Evolutionary conservation across 208 protist genomes (phyloP).

Genomic region (Wallacemonas rigidus): DNA sequence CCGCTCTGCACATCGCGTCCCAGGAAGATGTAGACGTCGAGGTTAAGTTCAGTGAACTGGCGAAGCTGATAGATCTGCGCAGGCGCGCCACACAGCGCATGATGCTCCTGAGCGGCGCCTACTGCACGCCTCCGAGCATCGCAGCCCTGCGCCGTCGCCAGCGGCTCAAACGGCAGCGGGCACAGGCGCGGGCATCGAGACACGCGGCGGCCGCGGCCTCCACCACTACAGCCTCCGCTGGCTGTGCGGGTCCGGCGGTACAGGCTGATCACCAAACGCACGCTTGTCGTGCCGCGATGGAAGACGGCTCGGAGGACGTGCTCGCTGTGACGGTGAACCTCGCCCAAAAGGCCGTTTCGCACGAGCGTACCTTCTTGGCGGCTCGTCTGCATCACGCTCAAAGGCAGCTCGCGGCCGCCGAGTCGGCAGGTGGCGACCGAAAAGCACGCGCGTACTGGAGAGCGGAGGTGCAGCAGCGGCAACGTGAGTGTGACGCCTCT

Average conservation of each 20-base stretch:
- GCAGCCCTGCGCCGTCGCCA: neutral
- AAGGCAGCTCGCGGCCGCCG: neutral
- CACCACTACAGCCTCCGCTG: no score
- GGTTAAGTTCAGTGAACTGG: neutral
- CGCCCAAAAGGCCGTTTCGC: neutral
- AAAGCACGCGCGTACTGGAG: neutral
- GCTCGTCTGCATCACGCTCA: neutral
- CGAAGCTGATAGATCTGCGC: constrained; percentile 3
- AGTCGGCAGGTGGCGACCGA: neutral
- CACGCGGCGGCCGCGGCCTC: no score
- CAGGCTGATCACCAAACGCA: no score
- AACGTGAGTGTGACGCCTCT: neutral
- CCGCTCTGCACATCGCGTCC: neutral
- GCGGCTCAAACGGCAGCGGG: neutral
- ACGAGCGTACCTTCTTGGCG: neutral
- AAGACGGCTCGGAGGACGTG: neutral
- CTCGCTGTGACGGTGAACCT: neutral
- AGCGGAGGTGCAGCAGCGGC: neutral
- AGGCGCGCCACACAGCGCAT: constrained; percentile 6
- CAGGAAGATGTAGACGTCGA: neutral
- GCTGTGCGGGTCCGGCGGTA: no score
- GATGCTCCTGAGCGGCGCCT: constrained; percentile 10
- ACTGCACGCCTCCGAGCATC: constrained; percentile 13
- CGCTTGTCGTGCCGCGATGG: no score
- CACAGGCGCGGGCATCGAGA: neutral